A percentile compares a stretch with the other conserved stretches of the same genome.
These are phyloP conservation scores for Ustilago xerochloae DNA, from an alignment of 1,284 basidiomycete species.

Conservation along the genomic window DNA sequence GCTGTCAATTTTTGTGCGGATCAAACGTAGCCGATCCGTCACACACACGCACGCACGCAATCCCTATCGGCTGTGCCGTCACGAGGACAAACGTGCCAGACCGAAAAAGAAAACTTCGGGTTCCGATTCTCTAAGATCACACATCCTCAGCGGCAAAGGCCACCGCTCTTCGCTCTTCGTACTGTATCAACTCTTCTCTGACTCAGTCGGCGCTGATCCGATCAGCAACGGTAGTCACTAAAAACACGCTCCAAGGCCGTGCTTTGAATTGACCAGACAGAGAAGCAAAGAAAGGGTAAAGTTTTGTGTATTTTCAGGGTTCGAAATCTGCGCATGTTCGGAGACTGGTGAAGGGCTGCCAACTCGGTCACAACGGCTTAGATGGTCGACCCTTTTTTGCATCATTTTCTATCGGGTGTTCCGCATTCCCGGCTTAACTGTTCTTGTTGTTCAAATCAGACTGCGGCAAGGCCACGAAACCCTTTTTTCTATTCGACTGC, in stretches of 20 bases:
- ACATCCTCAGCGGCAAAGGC: background rate
- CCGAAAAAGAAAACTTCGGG: background rate
- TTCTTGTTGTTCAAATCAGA: too few species aligned
- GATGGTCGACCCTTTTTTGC: constrained; percentile 7
- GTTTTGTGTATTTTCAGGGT: too few species aligned
- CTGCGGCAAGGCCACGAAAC: background rate
- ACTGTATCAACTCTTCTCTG: too few species aligned
- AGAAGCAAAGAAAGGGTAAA: too few species aligned
- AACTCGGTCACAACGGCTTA: constrained; percentile 36
- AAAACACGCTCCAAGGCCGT: too few species aligned
- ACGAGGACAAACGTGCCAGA: background rate
- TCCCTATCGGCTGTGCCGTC: background rate
- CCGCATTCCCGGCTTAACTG: background rate
- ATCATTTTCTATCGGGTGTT: background rate
- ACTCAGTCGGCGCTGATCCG: background rate
- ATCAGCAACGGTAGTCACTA: background rate
- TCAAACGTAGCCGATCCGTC: background rate
- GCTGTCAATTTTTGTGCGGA: background rate
- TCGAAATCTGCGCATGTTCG: too few species aligned
- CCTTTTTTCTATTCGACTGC: too few species aligned
- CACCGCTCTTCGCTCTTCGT: background rate
- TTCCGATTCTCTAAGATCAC: background rate
- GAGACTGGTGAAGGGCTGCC: background rate
- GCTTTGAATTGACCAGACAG: too few species aligned
- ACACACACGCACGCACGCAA: background rate